These are phyloP conservation scores for Fraxinus floribunda DNA, from an alignment of 305 asterid species.

Conservation along the genomic window DNA sequence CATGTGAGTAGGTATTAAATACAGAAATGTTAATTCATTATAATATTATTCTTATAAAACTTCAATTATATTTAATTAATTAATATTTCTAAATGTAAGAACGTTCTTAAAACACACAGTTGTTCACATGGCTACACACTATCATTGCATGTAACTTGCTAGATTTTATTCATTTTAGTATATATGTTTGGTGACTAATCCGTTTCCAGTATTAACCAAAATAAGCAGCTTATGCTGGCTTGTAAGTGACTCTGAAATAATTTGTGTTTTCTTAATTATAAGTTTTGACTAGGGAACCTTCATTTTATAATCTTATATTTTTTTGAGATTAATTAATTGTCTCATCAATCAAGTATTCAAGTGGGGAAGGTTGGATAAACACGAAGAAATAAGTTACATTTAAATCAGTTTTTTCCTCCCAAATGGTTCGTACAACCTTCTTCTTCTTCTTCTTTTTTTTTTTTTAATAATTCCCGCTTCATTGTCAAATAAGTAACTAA, in stretches of 20 bases:
- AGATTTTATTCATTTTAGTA: slow-evolving; percentile 21
- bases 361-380: neutral
- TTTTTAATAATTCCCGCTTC: too few species aligned
- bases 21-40: too few species aligned
- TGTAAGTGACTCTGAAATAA: slow-evolving; percentile 16
- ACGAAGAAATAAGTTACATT: neutral
- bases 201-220: slow-evolving; percentile 20
- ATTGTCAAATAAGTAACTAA: slow-evolving; percentile 10
- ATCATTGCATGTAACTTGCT: slow-evolving; percentile 33
- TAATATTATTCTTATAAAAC: too few species aligned
- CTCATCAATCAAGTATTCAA: too few species aligned
- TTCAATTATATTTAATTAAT: neutral
- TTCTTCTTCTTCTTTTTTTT: too few species aligned
- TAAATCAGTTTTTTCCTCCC: neutral
- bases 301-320: too few species aligned
- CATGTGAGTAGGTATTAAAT: too few species aligned
- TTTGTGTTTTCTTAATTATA: neutral
- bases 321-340: too few species aligned
- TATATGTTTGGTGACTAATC: neutral
- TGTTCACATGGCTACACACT: slow-evolving; percentile 51
- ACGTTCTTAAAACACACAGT: neutral
- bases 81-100: slow-evolving; percentile 18
- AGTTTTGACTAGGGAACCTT: neutral
- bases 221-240: neutral
- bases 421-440: neutral